Base-by-base conservation (phyloP, 2,329 filamentous ascomycete genomes). In the Tolypocladium tundrense region DNA sequence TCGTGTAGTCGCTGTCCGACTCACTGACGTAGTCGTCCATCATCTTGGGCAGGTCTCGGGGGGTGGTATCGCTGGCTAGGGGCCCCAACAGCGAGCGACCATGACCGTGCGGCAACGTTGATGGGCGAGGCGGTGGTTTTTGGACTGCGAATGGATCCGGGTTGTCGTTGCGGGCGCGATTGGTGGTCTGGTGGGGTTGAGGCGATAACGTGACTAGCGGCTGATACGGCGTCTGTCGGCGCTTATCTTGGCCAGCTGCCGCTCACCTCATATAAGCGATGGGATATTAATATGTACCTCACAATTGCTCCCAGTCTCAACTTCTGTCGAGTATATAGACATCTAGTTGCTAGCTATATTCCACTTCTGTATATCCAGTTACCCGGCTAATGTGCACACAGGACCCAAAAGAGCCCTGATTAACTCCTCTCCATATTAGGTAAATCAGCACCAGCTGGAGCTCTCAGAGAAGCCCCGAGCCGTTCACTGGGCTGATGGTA, bases 1-100 rank as follows among this genome's bases (percentile, higher is more conserved):
- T 97, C 54, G 94, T 97, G 73, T 97, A 99, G 77, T 99, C 94
- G 75, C 92, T 97, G 72, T 99, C 94, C 14, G 92, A 96, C 75
- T 99, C 94, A 71, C 91, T 97, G 65, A 91, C 92, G 75, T 94
- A 97, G 76, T 97, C 93, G 72, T 97, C 94, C 94, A 97, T 97
- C 67, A 71, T 78, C 61, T 57, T 62, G 58, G 63, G 58, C 59
- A 54, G 60, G 48, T 48, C 43, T 57, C 27, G 43, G 53, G 41
- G 42, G 31, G 54, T 33, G 35, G 53, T 13, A 24, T 55, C 58
- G 61, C 61, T 61, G 62, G 59, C 57, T 55, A 58, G n/a, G 53
- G 53, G 24, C 43, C 53, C 59, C 61, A 66, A 57, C 58, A 56
- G 61, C 62, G 64, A 68, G 64, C 63, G 62, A 69, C 63, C 68